phyloP scores from a whole-genome alignment of 345 rosid species.

The Boechera stricta region DNA sequence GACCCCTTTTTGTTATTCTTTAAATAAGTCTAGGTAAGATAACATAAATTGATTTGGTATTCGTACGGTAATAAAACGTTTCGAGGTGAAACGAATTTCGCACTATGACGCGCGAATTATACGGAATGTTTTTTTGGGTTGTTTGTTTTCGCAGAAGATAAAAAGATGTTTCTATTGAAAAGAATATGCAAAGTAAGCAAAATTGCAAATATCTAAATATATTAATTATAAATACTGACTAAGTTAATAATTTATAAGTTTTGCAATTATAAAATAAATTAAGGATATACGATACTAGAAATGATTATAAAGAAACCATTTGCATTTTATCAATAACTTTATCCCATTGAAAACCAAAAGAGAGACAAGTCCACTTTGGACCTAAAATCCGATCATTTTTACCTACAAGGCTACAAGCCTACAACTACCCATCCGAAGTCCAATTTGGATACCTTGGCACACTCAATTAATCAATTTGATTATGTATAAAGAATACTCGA shows the following conservation, averaged over 20 bases:
- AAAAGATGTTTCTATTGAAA: neutral
- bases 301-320: neutral
- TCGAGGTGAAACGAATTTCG: neutral
- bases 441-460: slow-evolving; percentile 28
- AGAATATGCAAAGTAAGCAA: neutral
- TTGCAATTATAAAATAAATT: neutral
- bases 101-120: neutral
- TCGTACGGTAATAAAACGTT: neutral
- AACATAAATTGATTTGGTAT: slow-evolving; percentile 8
- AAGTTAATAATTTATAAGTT: neutral
- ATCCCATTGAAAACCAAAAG: neutral
- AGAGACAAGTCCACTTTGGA: neutral
- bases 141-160: neutral
- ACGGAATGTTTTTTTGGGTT: neutral
- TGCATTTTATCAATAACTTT: neutral
- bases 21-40: neutral
- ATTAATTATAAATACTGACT: neutral
- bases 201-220: too few relatives aligned
- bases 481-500: neutral
- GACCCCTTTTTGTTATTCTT: neutral
- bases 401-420: neutral
- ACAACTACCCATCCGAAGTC: slow-evolving; percentile 2
- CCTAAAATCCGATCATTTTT: slow-evolving; percentile 5
- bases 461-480: neutral
- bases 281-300: neutral